Base-by-base conservation (phyloP, 177 flowering plant species). In the Vitis hybrid region DNA sequence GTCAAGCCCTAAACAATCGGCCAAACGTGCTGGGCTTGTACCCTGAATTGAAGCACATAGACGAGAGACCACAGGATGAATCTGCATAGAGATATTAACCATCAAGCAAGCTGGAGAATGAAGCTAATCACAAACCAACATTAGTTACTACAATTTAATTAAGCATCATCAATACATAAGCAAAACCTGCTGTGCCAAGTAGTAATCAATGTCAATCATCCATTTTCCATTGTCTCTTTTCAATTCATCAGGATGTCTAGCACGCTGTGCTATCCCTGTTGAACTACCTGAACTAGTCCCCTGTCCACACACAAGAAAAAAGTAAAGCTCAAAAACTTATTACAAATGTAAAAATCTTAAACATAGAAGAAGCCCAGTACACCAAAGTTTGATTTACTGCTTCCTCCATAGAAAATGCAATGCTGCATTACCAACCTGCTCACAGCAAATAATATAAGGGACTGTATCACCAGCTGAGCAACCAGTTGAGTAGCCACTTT, bases 41-140 rank as follows among this genome's bases (percentile, higher is more conserved):
- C 99, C 99, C 75, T 92, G 84, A 79, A 96, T 96, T 73, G 91
- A 87, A 66, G 99, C 94, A 82, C 98, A 93, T 12, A 93, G 82
- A 61, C 99, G 96, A 21, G 99, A 93, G 64, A 96, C 91, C 69
- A 96, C 99, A 10, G 99, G 99, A 83, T 91, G 99, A 75, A 96
- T 93, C 97, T 96, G 89, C 78, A 76, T 19, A 15, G 55, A 67
- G 40, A 72, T 57, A 40, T 14, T 40, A 64, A 50, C 52, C 52
- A 18, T 67, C 58, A 62, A 56, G 18, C 30, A 17, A 54, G 21
- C 15, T 61, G 13, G 54, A 3, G 2, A 54, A 32, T 48, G 40
- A 10, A 56, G 11, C 8, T 51, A 57, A 12, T 21, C 58, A 62
- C 12, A 9, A 68, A 67, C 69, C 19, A 50, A 48, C 1, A 19